These are phyloP conservation scores for Lupinus albus DNA, from an alignment of 306 rosid species.

Conservation along the genomic window DNA sequence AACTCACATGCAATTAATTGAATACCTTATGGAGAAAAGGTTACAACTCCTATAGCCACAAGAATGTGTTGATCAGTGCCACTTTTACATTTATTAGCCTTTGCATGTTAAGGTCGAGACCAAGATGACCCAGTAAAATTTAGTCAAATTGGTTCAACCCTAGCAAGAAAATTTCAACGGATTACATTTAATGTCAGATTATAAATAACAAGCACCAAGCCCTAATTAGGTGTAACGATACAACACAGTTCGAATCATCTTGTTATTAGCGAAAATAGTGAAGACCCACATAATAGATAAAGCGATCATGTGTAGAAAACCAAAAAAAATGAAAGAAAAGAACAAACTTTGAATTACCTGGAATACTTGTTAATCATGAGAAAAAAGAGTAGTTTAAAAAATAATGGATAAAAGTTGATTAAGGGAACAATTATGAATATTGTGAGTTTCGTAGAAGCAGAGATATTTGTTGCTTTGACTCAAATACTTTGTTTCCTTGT, in stretches of 20 bases:
- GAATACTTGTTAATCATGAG: background rate
- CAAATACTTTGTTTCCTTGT: conserved; percentile 44
- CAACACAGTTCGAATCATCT: background rate
- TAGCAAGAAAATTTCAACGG: background rate
- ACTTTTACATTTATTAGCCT: conserved; percentile 7
- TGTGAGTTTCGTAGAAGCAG: conserved; percentile 64
- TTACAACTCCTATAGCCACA: background rate
- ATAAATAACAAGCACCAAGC: conserved; percentile 33
- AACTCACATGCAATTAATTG: background rate
- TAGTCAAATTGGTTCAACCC: background rate
- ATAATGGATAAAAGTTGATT: conserved; percentile 34
- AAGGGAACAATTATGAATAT: conserved; percentile 25
- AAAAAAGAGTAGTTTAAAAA: conserved; percentile 35
- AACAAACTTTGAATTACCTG: conserved; percentile 26
- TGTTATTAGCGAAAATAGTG: conserved; percentile 33
- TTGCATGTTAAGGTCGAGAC: conserved; percentile 33
- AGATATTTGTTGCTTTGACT: conserved; percentile 63
- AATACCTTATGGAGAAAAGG: background rate
- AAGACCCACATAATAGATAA: conserved; percentile 42
- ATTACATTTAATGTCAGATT: background rate
- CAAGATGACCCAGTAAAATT: conserved; percentile 32
- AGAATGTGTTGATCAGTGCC: conserved; percentile 2
- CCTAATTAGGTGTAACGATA: conserved; percentile 29
- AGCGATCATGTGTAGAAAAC: conserved; percentile 37
- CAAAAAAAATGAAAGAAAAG: background rate